Conservation (phyloP, 106 monocot genomes). For the Cymbidium sinense region DNA sequence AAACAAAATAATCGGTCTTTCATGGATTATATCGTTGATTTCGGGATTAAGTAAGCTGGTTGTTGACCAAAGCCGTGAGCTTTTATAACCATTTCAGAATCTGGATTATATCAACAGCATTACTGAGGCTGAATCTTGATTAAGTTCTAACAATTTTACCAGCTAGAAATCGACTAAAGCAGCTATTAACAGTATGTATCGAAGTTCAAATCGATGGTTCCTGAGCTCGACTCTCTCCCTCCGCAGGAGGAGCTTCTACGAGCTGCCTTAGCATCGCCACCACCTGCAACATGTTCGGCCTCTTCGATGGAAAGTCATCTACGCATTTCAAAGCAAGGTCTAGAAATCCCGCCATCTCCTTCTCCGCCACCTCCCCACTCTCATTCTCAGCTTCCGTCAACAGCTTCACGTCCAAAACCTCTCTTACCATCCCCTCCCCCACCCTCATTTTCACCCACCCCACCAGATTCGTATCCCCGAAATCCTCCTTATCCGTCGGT, state of each 20-base stretch:
- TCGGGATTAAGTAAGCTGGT: too few relatives aligned
- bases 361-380: conserved; percentile 15
- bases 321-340: conserved; percentile 66
- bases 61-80: neutral
- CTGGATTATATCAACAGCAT: neutral
- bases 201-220: neutral
- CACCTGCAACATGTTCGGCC: conserved; percentile 79
- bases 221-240: neutral
- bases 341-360: conserved; percentile 50
- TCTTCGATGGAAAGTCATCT: conserved; percentile 64
- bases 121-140: neutral
- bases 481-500: conserved; percentile 75
- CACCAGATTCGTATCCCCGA: conserved; percentile 72
- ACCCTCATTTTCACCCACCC: conserved; percentile 73
- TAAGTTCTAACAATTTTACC: neutral
- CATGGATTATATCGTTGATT: too few relatives aligned
- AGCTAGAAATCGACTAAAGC: neutral
- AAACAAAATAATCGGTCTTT: too few relatives aligned
- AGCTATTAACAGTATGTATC: neutral
- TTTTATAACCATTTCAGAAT: neutral
- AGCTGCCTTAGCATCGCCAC: conserved; percentile 64
- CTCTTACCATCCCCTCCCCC: conserved; percentile 37
- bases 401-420: conserved; percentile 53
- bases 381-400: neutral
- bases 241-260: neutral